phyloP scores from a whole-genome alignment of 768 basidiomycete species.

The Leccinellum rugosiceps region DNA sequence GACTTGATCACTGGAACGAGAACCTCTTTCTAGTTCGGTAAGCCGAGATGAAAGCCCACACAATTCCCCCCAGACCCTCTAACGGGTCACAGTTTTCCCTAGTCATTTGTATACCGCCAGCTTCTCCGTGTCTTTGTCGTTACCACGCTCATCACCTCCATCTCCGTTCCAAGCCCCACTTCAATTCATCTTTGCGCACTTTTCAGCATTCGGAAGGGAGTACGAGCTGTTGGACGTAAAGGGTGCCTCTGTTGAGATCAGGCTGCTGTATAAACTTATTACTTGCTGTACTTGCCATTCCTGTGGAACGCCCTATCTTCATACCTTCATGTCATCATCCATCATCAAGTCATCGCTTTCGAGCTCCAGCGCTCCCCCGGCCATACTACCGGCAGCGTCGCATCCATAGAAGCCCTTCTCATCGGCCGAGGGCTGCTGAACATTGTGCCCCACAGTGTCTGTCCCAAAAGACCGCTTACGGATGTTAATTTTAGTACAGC shows the following conservation, averaged over 20 bases:
- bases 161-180: constrained; percentile 90
- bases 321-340: background rate
- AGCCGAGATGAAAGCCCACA: constrained; percentile 18
- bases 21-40: constrained; percentile 87
- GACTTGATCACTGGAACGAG: too few species aligned
- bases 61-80: background rate
- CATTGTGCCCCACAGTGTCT: constrained; percentile 42
- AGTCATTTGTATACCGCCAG: constrained; percentile 91
- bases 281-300: constrained; percentile 11
- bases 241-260: constrained; percentile 72
- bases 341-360: constrained; percentile 3
- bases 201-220: constrained; percentile 91
- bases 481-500: constrained; percentile 47
- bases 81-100: constrained; percentile 81
- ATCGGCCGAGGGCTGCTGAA: constrained; percentile 75
- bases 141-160: constrained; percentile 97
- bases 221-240: constrained; percentile 88
- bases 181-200: constrained; percentile 98
- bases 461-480: background rate
- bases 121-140: constrained; percentile 96
- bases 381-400: constrained; percentile 84
- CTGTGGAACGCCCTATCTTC: background rate
- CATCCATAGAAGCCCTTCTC: constrained; percentile 88
- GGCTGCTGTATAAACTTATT: constrained; percentile 41
- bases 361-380: too few species aligned